phyloP scores from a whole-genome alignment of 1,139 yeast genomes.

The Meyerozyma elateridarum region DNA sequence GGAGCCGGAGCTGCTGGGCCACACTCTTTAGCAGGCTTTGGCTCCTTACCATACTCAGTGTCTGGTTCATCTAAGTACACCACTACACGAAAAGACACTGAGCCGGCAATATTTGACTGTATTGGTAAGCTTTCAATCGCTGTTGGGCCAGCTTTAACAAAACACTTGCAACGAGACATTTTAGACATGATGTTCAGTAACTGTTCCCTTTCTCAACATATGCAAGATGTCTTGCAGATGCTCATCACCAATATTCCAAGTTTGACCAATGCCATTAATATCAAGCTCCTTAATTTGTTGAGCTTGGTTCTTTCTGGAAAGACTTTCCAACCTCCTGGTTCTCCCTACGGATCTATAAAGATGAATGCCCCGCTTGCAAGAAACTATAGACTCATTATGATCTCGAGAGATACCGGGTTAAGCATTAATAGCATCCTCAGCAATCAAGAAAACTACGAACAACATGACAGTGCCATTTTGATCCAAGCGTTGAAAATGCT shows the following conservation, averaged over 20 bases:
- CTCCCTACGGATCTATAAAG: conserved; percentile 66
- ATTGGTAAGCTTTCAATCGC: conserved; percentile 83
- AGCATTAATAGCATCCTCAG: conserved; percentile 34
- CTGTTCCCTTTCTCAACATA: conserved; percentile 76
- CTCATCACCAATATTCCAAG: conserved; percentile 77
- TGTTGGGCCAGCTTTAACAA: conserved; percentile 92
- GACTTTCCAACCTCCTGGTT: conserved; percentile 80
- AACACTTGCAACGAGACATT: conserved; percentile 78
- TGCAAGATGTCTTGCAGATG: conserved; percentile 69
- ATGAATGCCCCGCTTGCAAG: conserved; percentile 67
- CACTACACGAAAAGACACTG: conserved; percentile 66
- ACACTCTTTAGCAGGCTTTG: not conserved
- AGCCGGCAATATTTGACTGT: conserved; percentile 86
- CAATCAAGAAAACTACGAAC: conserved; percentile 37
- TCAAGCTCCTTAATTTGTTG: conserved; percentile 65
- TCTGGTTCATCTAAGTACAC: conserved; percentile 50
- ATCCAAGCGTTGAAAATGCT: conserved; percentile 71
- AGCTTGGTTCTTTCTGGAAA: conserved; percentile 80
- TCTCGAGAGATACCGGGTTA: conserved; percentile 58
- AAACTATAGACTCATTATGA: conserved; percentile 71
- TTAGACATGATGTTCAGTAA: conserved; percentile 70
- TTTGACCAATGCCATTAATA: conserved; percentile 66
- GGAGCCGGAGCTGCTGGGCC: not conserved
- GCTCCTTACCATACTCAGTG: conserved; percentile 12
- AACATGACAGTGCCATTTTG: conserved; percentile 48